These are phyloP conservation scores for Hypholoma fasciculare DNA, from an alignment of 768 basidiomycete species.

Conservation along the genomic window DNA sequence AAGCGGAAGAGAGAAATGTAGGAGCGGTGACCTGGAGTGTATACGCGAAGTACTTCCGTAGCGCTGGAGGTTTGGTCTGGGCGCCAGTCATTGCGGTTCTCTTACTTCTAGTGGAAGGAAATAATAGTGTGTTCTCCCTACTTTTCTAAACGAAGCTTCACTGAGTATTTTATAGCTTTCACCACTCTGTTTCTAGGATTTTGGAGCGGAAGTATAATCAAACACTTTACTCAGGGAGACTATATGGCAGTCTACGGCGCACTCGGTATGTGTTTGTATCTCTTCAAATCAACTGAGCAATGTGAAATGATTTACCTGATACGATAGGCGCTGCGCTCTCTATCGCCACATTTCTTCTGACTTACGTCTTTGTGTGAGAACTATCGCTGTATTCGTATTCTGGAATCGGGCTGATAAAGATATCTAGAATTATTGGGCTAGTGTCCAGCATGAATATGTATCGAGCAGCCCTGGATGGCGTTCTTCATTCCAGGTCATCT, in stretches of 20 bases:
- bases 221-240: conserved; percentile 54
- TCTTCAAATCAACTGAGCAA: neutral
- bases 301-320: too few species aligned
- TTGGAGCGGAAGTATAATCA: conserved; percentile 62
- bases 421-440: conserved; percentile 34
- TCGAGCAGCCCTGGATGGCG: conserved; percentile 50
- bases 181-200: conserved; percentile 72
- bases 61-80: conserved; percentile 50
- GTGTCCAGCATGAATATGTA: conserved; percentile 51
- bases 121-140: conserved; percentile 40
- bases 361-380: conserved; percentile 49
- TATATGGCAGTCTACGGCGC: conserved; percentile 67
- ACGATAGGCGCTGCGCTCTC: conserved; percentile 46
- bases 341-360: conserved; percentile 49
- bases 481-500: conserved; percentile 59
- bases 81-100: conserved; percentile 44
- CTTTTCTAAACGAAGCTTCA: neutral
- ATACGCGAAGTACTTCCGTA: conserved; percentile 48
- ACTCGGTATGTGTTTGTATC: conserved; percentile 31
- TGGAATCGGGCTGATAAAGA: neutral
- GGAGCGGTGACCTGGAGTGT: conserved; percentile 52
- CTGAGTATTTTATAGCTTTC: conserved; percentile 39
- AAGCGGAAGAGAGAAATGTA: conserved; percentile 55
- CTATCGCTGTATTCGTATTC: neutral
- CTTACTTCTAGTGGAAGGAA: conserved; percentile 46